These are phyloP conservation scores for Coccomyxa sp. DNA, from an alignment of 139 green algal genomes.

Conservation along the genomic window DNA sequence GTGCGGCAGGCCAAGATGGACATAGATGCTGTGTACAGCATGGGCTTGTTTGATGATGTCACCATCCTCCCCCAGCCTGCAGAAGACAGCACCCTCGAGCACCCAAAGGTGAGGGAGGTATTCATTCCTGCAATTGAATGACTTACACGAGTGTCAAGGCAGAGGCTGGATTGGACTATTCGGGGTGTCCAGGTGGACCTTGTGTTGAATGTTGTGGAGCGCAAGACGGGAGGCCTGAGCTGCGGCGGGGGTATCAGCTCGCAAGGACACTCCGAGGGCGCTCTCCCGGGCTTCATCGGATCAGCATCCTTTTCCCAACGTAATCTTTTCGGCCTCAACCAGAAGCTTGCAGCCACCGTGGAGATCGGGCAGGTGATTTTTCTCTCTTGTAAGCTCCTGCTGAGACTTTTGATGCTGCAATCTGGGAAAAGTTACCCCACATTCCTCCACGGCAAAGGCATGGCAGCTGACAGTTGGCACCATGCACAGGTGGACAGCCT, in stretches of 20 bases:
- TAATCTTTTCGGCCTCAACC: constrained; percentile 89
- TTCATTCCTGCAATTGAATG: background rate
- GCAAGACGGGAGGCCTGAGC: constrained; percentile 81
- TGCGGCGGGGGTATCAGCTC: constrained; percentile 72
- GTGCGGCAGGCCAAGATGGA: constrained; percentile 68
- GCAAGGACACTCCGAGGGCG: constrained; percentile 51
- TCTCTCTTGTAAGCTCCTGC: background rate
- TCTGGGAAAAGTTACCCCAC: no score
- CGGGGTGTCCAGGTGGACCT: constrained; percentile 68
- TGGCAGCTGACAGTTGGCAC: background rate
- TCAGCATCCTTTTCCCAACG: constrained; percentile 80
- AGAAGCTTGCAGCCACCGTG: constrained; percentile 72
- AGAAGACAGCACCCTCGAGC: constrained; percentile 56
- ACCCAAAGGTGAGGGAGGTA: constrained; percentile 37
- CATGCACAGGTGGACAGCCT: constrained; percentile 73
- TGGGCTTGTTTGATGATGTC: constrained; percentile 94
- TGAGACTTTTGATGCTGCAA: background rate
- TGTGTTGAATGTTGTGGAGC: constrained; percentile 78
- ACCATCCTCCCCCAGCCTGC: constrained; percentile 78
- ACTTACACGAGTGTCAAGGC: no score
- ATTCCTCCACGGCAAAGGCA: background rate
- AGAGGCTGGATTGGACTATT: background rate
- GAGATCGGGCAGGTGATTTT: constrained; percentile 64
- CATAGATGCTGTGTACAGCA: constrained; percentile 86
- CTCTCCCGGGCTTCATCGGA: constrained; percentile 77